phyloP scores from a whole-genome alignment of 257 asterid species.

The Petunia secreta region DNA sequence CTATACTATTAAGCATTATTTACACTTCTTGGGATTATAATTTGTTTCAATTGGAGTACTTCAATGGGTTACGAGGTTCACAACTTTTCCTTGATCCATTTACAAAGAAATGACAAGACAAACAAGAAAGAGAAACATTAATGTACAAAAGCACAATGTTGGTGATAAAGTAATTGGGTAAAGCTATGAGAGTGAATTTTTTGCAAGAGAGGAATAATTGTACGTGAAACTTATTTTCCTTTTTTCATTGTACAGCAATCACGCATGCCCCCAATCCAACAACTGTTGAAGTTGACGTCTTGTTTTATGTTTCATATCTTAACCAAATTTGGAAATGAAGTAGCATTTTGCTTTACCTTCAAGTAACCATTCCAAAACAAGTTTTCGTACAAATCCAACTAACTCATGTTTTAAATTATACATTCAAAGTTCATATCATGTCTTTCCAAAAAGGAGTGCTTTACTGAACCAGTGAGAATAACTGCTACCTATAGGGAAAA shows the following conservation, averaged over 20 bases:
- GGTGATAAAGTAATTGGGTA: neutral
- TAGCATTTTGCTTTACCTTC: constrained; percentile 16
- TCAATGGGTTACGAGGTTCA: neutral
- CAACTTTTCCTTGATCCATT: neutral
- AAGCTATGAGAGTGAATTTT: neutral
- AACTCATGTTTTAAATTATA: neutral
- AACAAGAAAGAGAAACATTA: neutral
- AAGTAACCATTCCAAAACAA: neutral
- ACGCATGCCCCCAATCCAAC: constrained; percentile 28
- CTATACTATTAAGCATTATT: neutral
- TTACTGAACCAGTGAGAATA: neutral
- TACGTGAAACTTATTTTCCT: neutral
- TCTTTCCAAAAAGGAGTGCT: neutral
- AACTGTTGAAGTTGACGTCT: neutral
- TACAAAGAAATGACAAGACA: neutral
- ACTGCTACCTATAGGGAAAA: neutral
- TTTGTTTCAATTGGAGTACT: neutral
- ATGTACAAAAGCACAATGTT: constrained; percentile 3
- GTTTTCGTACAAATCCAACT: constrained; percentile 24
- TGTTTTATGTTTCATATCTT: constrained; percentile 21
- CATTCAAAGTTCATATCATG: neutral
- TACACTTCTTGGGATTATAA: neutral
- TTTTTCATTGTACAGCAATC: neutral
- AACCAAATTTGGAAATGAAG: constrained; percentile 29
- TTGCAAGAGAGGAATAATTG: constrained; percentile 7